phyloP scores from a whole-genome alignment of 176 grass and related monocot genomes.

The Coix lacrymajobi region DNA sequence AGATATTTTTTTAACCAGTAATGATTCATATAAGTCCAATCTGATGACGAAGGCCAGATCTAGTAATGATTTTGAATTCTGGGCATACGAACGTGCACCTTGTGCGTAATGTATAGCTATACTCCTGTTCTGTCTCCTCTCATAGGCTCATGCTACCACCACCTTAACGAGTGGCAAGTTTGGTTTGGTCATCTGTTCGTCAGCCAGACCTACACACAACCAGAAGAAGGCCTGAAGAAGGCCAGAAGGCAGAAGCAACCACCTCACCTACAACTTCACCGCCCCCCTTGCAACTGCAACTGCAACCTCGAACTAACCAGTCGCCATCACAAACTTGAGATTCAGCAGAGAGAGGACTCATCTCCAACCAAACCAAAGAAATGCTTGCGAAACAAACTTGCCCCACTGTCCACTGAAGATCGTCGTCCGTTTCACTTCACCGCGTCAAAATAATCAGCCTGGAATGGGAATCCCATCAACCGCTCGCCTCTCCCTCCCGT shows the following conservation, averaged over 20 bases:
- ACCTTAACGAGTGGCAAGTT: slow-evolving; percentile 25
- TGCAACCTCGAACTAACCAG: neutral
- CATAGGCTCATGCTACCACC: no score
- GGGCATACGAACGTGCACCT: neutral
- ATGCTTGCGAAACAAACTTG: slow-evolving; percentile 33
- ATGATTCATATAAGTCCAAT: no score
- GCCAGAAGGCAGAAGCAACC: slow-evolving; percentile 32
- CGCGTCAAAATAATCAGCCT: slow-evolving; percentile 2
- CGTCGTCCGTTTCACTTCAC: slow-evolving; percentile 21
- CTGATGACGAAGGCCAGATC: no score
- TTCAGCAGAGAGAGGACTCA: neutral
- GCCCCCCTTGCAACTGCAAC: neutral
- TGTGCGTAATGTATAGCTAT: neutral
- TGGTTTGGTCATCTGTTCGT: slow-evolving; percentile 38
- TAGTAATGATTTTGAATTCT: no score
- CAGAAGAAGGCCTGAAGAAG: no score
- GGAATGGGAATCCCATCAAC: neutral
- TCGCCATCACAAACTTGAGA: slow-evolving; percentile 13
- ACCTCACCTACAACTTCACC: slow-evolving; percentile 38
- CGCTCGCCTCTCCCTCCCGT: neutral
- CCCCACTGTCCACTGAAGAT: neutral
- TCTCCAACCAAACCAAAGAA: slow-evolving; percentile 13
- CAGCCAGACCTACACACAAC: neutral
- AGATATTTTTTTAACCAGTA: no score
- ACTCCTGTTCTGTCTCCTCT: neutral